A percentile compares a stretch with the other conserved stretches of the same genome.
These are phyloP conservation scores for Xylaria sp. DNA, from an alignment of 2,329 filamentous ascomycete genomes.

Conservation along the genomic window DNA sequence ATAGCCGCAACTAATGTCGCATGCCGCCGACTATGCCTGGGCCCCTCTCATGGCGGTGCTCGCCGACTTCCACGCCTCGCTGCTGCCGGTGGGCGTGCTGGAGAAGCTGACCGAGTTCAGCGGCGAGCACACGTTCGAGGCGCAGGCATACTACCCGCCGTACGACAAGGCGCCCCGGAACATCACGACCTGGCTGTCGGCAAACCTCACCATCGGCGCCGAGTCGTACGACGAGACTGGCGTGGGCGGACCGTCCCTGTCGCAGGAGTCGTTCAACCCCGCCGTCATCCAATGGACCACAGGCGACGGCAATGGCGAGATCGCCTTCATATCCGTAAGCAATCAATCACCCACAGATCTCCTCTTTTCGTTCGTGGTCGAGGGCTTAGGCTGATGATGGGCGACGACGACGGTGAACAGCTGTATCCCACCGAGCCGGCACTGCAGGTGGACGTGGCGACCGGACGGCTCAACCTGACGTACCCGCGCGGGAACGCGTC, in stretches of 20 bases:
- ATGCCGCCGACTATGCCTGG: slow-evolving; percentile 62
- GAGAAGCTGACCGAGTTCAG: slow-evolving; percentile 49
- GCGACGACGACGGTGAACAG: too few species aligned
- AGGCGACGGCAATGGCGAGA: slow-evolving; percentile 41
- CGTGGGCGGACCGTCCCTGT: slow-evolving; percentile 57
- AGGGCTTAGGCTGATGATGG: slow-evolving; percentile 3
- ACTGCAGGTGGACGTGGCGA: slow-evolving; percentile 45
- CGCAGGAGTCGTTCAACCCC: slow-evolving; percentile 58
- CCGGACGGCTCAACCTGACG: slow-evolving; percentile 49
- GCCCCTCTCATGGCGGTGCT: slow-evolving; percentile 59
- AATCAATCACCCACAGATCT: neutral
- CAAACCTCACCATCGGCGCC: slow-evolving; percentile 61
- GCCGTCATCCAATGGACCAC: slow-evolving; percentile 62
- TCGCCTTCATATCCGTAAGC: slow-evolving; percentile 38
- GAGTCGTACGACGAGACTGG: slow-evolving; percentile 59
- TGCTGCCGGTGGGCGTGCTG: slow-evolving; percentile 48
- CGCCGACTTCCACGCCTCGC: slow-evolving; percentile 49
- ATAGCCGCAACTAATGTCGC: slow-evolving; percentile 57
- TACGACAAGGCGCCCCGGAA: slow-evolving; percentile 60
- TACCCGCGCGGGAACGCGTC: slow-evolving; percentile 56
- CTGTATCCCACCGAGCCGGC: slow-evolving; percentile 45
- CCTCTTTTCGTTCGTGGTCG: neutral
- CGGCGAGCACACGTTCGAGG: slow-evolving; percentile 55
- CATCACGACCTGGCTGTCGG: slow-evolving; percentile 60
- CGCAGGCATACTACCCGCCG: slow-evolving; percentile 59